Conservation (phyloP, 768 basidiomycete genomes). For the Lentinula guzmanii region DNA sequence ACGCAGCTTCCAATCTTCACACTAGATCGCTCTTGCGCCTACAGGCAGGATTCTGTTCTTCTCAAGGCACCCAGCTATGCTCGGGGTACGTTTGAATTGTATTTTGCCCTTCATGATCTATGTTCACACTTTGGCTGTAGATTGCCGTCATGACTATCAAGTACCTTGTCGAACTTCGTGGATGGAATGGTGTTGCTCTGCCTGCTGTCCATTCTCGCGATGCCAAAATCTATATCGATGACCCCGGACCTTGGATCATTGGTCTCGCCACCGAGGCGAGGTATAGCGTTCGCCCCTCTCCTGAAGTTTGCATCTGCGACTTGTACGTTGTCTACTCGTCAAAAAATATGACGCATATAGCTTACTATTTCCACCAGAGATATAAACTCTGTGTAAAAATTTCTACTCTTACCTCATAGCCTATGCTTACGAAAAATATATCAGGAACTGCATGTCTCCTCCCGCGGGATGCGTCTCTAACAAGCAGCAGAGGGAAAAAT, state of each 20-base stretch:
- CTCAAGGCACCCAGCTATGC: constrained; percentile 87
- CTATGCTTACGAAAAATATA: constrained; percentile 7
- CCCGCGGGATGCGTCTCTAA: constrained; percentile 67
- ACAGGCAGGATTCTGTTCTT: constrained; percentile 85
- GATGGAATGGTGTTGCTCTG: constrained; percentile 88
- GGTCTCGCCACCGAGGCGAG: constrained; percentile 83
- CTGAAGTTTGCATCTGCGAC: constrained; percentile 86
- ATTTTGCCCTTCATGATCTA: neutral
- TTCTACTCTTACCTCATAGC: constrained; percentile 5
- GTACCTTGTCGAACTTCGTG: constrained; percentile 87
- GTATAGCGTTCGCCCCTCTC: constrained; percentile 64
- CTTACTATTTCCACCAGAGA: constrained; percentile 40
- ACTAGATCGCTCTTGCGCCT: constrained; percentile 77
- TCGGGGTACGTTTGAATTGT: constrained; percentile 47
- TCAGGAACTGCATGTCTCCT: constrained; percentile 72
- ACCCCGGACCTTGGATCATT: constrained; percentile 96
- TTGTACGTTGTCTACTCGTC: constrained; percentile 43
- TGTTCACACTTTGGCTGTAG: constrained; percentile 24
- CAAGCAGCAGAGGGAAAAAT: constrained; percentile 78
- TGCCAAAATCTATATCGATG: constrained; percentile 89
- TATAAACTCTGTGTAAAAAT: constrained; percentile 68
- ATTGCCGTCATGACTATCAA: constrained; percentile 87
- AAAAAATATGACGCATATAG: neutral
- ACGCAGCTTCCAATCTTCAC: neutral
- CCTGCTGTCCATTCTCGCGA: constrained; percentile 83